These are phyloP conservation scores for Orbilia brochopaga DNA, from an alignment of 2,329 filamentous ascomycete species.

Conservation along the genomic window DNA sequence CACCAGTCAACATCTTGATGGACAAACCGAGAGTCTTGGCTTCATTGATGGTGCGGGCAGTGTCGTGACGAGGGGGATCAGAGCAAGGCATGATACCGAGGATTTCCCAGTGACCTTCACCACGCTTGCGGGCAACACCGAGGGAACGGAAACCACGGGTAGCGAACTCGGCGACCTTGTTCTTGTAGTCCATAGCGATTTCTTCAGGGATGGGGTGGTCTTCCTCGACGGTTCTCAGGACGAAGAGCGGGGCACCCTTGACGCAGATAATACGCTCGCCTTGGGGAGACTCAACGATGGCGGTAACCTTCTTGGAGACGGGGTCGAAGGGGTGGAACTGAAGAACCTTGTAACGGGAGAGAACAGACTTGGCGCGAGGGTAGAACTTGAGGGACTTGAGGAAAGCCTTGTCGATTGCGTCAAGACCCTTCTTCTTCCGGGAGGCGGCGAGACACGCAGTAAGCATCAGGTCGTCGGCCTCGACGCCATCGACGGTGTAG, in stretches of 20 bases:
- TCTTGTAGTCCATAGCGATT: constrained; percentile 83
- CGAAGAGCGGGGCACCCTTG: constrained; percentile 87
- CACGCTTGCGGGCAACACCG: constrained; percentile 88
- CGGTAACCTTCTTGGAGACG: constrained; percentile 89
- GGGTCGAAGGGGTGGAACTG: constrained; percentile 89
- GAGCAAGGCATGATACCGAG: constrained; percentile 94
- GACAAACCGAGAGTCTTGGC: constrained; percentile 85
- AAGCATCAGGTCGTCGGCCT: constrained; percentile 86
- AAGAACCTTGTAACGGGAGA: constrained; percentile 82
- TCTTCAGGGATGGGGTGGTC: constrained; percentile 79
- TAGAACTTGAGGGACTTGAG: constrained; percentile 83
- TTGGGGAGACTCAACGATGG: constrained; percentile 79
- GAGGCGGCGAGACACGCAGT: constrained; percentile 88
- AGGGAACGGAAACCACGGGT: constrained; percentile 93
- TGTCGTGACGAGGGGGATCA: constrained; percentile 88
- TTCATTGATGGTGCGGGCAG: constrained; percentile 86
- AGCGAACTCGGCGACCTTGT: constrained; percentile 89
- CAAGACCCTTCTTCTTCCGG: constrained; percentile 94
- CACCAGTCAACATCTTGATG: constrained; percentile 96
- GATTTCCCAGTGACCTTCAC: constrained; percentile 82
- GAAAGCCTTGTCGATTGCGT: constrained; percentile 94
- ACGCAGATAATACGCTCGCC: constrained; percentile 86
- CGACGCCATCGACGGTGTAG: constrained; percentile 80
- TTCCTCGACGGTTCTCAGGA: constrained; percentile 84
- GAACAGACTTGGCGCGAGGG: constrained; percentile 77